Conservation (phyloP, 768 basidiomycete genomes). For the Tylopilus subfusipes region DNA sequence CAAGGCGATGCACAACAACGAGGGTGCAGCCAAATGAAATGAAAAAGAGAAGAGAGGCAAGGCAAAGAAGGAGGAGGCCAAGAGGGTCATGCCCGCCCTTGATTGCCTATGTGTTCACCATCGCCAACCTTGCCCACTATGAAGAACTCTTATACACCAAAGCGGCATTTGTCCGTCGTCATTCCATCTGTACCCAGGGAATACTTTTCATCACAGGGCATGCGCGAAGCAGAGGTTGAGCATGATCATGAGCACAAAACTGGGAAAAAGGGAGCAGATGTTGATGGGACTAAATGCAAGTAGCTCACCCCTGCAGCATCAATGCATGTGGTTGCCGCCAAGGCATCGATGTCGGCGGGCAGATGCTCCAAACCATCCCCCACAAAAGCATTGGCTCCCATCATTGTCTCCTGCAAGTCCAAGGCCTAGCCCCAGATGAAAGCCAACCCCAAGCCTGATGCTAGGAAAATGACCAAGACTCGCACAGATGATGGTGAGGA, state of each 20-base stretch:
- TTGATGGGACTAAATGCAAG: not conserved
- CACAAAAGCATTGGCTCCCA: conserved; percentile 5
- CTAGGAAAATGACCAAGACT: not conserved
- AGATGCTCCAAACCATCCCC: conserved; percentile 20
- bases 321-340: conserved; percentile 19
- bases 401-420: conserved; percentile 1
- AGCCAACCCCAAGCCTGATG: not conserved
- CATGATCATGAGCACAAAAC: not conserved
- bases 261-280: not conserved
- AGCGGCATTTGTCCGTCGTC: conserved; percentile 28
- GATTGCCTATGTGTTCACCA: conserved; percentile 7
- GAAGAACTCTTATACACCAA: conserved; percentile 6
- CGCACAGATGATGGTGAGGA: not conserved
- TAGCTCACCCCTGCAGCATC: conserved; percentile 19
- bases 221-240: not conserved
- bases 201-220: conserved; percentile 23
- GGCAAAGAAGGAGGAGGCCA: not conserved
- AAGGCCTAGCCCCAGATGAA: conserved; percentile 1
- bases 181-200: conserved; percentile 26
- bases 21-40: not conserved
- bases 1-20: not conserved
- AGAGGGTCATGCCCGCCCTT: not conserved
- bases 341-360: conserved; percentile 17
- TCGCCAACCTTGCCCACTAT: conserved; percentile 1
- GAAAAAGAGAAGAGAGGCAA: not conserved